Evolutionary conservation across 1,284 basidiomycete species (phyloP), one percentile per base, ranked within the genome.

Genomic region (Phaffia rhodozyma): DNA sequence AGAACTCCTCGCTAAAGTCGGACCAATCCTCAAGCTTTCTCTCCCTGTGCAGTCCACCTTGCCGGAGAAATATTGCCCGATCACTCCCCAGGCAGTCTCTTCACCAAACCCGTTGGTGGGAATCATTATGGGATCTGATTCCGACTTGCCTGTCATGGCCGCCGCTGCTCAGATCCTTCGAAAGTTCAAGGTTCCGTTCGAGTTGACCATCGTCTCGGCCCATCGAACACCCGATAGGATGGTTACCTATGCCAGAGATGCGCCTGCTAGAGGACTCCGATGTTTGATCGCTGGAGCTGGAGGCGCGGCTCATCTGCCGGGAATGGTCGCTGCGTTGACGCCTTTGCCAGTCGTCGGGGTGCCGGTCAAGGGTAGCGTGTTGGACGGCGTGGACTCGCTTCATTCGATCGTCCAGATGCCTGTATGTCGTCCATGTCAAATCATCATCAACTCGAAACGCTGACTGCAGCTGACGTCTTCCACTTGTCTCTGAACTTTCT

Each of bases 341-440:
- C 80, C 85, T 1, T 76, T 98, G 61, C 94, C 96, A 0, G 91
- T 99, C 1, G 85, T 99, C 55, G 94, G 96, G 32, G 94, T 99
- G 0, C 94, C 94, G 1, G 93, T 99, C 63, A 97, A 94, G 74
- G 93, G 91, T 18, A 92, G 89, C 74, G 83, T 86, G 0, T 79
- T 98, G 27, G 94, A 97, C 75, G 94, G 94, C 5, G 92, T 98
- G 0, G 94, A 98, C 76, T 92, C 91, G 27, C 77, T 99, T 69
- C 86, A 97, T 75, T 93, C 89, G 73, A 98, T 99, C 70, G 91
- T 99, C 16, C 94, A 98, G 78, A 99, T 99, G 94, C 94, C 94
- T 21, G 90, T 92, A 71, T 71, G 87, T 81, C 56, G 58, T 58
- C 64, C 25, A 58, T 30, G 7, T 52, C 54, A 7, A 66, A 27